Evolutionary conservation across 2,329 filamentous ascomycete species (phyloP).

Genomic region (Ceratocystis albifundus): DNA sequence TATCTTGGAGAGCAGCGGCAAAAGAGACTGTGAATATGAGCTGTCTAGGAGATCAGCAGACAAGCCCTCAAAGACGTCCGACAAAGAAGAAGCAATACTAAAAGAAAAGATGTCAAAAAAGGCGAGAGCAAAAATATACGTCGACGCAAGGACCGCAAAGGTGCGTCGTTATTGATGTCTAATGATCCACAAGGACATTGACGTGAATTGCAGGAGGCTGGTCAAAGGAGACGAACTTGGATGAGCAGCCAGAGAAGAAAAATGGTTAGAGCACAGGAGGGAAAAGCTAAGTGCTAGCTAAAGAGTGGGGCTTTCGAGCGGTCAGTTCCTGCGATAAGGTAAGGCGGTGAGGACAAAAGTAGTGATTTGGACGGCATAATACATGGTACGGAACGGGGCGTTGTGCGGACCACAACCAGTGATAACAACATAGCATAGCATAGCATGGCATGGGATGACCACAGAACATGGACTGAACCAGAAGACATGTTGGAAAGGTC

Average conservation of each 20-base stretch:
- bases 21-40: neutral
- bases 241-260: neutral
- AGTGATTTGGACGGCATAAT: neutral
- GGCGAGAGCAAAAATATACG: neutral
- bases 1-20: neutral
- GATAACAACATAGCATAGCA: too few species aligned
- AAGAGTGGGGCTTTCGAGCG: neutral
- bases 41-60: too few species aligned
- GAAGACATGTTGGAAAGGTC: neutral
- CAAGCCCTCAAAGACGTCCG: neutral
- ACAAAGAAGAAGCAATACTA: neutral
- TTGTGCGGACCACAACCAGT: too few species aligned
- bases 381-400: neutral
- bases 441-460: too few species aligned
- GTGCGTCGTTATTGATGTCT: neutral
- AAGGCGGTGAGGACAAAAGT: neutral
- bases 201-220: slow-evolving; percentile 16
- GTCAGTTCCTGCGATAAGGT: neutral
- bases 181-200: neutral
- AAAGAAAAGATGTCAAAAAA: neutral
- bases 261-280: neutral
- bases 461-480: neutral
- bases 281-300: neutral
- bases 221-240: slow-evolving; percentile 2
- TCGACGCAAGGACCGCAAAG: slow-evolving; percentile 3